Conservation (phyloP, 1,284 basidiomycete species). For the Pseudozyma hubeiensis region DNA sequence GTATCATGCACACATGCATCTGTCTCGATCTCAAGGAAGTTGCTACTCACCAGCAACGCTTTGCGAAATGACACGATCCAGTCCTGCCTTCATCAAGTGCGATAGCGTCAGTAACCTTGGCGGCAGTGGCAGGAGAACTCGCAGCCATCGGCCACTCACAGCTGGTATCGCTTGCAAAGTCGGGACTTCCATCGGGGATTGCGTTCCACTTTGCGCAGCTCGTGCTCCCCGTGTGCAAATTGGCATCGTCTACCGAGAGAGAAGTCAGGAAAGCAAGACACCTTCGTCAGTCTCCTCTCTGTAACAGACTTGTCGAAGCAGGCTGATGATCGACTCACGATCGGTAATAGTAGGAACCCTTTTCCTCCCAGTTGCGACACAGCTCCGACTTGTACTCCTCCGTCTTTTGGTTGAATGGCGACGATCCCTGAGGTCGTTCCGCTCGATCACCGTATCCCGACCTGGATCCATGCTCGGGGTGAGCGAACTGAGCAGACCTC, state of each 20-base stretch:
- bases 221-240: conserved; percentile 81
- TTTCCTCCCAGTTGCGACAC: conserved; percentile 92
- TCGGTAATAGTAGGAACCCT: conserved; percentile 86
- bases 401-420: conserved; percentile 84
- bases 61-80: conserved; percentile 88
- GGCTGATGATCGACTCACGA: conserved; percentile 7
- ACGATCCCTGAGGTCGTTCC: background rate
- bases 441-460: background rate
- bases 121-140: no score
- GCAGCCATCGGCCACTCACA: conserved; percentile 11
- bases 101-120: no score
- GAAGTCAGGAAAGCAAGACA: background rate
- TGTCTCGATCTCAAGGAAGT: background rate
- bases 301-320: no score
- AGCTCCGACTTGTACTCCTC: conserved; percentile 91
- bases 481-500: background rate
- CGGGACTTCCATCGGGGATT: conserved; percentile 95
- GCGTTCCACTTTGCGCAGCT: conserved; percentile 81
- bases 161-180: conserved; percentile 85
- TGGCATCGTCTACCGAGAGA: conserved; percentile 39
- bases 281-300: background rate
- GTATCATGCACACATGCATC: background rate
- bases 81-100: conserved; percentile 73
- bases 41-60: conserved; percentile 71
- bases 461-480: background rate